phyloP scores from a whole-genome alignment of 2,329 filamentous ascomycete genomes.

The Hyphodiscus sp. region DNA sequence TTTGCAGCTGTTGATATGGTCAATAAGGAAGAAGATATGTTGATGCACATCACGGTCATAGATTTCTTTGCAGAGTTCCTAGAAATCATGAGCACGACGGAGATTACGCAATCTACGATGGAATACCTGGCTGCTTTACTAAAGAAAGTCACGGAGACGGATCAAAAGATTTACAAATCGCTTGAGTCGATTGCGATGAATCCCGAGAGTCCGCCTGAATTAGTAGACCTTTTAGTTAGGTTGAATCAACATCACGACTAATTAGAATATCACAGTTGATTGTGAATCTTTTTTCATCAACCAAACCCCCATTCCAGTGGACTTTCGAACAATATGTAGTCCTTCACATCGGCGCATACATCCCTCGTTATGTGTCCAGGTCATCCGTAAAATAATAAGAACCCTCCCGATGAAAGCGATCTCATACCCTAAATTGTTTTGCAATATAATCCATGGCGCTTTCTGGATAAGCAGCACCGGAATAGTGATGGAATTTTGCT shows the following conservation, averaged over 20 bases:
- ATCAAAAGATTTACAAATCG: slow-evolving; percentile 23
- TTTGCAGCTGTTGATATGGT: slow-evolving; percentile 30
- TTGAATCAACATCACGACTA: slow-evolving; percentile 7
- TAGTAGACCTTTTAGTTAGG: slow-evolving; percentile 24
- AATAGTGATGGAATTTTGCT: background rate
- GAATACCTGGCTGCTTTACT: slow-evolving; percentile 23
- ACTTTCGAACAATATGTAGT: no score
- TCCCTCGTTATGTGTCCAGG: no score
- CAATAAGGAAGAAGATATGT: slow-evolving; percentile 27
- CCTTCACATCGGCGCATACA: no score
- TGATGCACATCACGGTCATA: slow-evolving; percentile 31
- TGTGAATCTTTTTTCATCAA: background rate
- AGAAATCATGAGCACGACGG: slow-evolving; percentile 25
- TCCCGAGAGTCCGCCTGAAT: slow-evolving; percentile 22
- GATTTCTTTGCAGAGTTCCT: slow-evolving; percentile 30
- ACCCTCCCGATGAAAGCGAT: no score
- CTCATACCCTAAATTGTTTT: no score
- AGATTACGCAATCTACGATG: slow-evolving; percentile 22
- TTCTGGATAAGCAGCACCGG: background rate
- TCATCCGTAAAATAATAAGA: no score
- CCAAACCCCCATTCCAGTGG: no score
- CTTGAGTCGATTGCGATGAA: slow-evolving; percentile 23
- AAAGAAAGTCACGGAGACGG: slow-evolving; percentile 21
- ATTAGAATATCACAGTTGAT: background rate
- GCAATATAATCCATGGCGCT: no score